These are phyloP conservation scores for Lunasporangiospora selenospora DNA, from an alignment of 192 early-diverging fungal species.

Conservation along the genomic window DNA sequence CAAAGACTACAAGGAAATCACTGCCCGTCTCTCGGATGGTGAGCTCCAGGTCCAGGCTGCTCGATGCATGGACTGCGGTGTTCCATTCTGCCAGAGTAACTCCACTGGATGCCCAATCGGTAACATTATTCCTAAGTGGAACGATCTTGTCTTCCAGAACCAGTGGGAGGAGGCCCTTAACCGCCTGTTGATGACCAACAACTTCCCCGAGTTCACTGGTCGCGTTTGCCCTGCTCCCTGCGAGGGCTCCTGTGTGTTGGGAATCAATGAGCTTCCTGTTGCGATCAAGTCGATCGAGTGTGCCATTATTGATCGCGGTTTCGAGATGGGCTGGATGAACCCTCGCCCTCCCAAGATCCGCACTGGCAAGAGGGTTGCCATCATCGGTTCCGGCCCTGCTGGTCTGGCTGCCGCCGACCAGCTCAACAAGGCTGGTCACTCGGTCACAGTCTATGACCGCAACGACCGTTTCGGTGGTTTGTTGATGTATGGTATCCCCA, in stretches of 20 bases:
- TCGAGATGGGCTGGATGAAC: conserved; percentile 96
- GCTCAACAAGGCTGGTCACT: conserved; percentile 96
- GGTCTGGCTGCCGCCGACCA: conserved; percentile 96
- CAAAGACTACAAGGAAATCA: conserved; percentile 96
- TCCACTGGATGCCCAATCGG: conserved; percentile 95
- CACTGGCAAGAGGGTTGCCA: conserved; percentile 84
- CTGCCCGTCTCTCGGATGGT: conserved; percentile 78
- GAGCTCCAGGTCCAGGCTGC: conserved; percentile 93
- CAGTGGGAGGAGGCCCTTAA: conserved; percentile 96
- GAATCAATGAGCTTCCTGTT: conserved; percentile 94
- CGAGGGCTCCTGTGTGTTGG: conserved; percentile 95
- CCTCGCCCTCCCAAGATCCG: conserved; percentile 81
- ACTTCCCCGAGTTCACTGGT: conserved; percentile 99
- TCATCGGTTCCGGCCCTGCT: conserved; percentile 97
- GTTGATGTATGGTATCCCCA: conserved; percentile 99
- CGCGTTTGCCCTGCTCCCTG: conserved; percentile 98
- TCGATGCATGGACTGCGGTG: conserved; percentile 98
- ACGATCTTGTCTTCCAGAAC: conserved; percentile 95
- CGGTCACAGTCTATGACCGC: conserved; percentile 96
- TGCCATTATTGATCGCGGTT: conserved; percentile 97
- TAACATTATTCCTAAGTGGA: conserved; percentile 99
- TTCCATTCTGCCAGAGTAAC: conserved; percentile 98
- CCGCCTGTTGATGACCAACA: conserved; percentile 95
- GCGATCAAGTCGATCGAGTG: conserved; percentile 97
- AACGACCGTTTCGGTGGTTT: conserved; percentile 96